Evolutionary conservation across 2,329 filamentous ascomycete genomes (phyloP).

Genomic region (Ilyonectria robusta): DNA sequence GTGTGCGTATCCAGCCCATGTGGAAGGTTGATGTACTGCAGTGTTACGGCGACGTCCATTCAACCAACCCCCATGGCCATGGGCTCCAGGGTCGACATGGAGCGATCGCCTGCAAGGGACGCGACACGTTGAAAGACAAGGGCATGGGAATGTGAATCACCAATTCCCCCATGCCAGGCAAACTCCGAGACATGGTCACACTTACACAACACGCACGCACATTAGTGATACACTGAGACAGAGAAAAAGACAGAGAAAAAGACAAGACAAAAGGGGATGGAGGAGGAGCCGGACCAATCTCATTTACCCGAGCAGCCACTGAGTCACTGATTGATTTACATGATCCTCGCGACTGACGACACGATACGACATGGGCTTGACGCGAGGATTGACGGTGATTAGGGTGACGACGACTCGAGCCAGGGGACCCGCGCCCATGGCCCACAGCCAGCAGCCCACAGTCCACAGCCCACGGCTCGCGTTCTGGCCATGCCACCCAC

Average conservation of each 20-base stretch:
- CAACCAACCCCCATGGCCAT: neutral
- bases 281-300: neutral
- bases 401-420: constrained; percentile 23
- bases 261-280: neutral
- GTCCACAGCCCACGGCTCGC: constrained; percentile 4
- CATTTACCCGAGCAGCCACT: neutral
- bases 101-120: constrained; percentile 21
- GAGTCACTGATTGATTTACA: neutral
- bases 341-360: neutral
- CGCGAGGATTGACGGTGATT: neutral
- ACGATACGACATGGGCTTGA: neutral
- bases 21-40: neutral
- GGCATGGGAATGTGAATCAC: constrained; percentile 12
- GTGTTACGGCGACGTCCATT: neutral
- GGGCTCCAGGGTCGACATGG: neutral
- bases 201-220: neutral
- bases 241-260: neutral
- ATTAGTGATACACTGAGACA: neutral
- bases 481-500: constrained; percentile 7
- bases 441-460: too few relatives aligned
- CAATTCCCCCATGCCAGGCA: constrained; percentile 9
- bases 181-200: constrained; percentile 7
- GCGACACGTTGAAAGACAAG: constrained; percentile 10
- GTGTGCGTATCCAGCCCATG: neutral
- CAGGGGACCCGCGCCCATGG: constrained; percentile 1